These are phyloP conservation scores for Rosellinia necatrix DNA, from an alignment of 2,329 filamentous ascomycete species.

Conservation along the genomic window DNA sequence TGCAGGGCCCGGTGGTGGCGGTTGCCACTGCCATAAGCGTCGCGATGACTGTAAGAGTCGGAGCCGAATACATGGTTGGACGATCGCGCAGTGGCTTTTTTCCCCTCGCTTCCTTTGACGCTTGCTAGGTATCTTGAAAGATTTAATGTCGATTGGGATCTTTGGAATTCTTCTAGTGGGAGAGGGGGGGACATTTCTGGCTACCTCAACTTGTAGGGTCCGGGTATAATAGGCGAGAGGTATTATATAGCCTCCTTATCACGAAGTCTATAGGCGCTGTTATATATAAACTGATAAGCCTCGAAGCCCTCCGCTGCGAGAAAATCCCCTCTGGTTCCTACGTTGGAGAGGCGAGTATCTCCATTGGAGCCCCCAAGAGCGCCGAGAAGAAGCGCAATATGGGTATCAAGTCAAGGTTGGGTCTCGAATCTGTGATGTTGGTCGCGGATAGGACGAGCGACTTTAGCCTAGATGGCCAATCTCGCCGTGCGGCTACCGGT, in stretches of 20 bases:
- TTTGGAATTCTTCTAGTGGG: neutral
- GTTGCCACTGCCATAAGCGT: slow-evolving; percentile 9
- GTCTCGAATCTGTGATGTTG: neutral
- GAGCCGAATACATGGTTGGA: slow-evolving; percentile 4
- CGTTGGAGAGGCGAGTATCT: neutral
- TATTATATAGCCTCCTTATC: no score
- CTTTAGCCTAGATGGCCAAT: slow-evolving; percentile 20
- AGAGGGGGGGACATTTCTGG: neutral
- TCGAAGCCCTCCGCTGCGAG: neutral
- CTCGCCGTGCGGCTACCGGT: slow-evolving; percentile 11
- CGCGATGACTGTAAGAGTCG: neutral
- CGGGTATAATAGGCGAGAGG: neutral
- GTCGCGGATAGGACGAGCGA: neutral
- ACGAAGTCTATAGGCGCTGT: neutral
- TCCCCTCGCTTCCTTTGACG: neutral
- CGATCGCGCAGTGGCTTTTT: neutral
- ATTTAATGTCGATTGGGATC: neutral
- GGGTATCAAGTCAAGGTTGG: neutral
- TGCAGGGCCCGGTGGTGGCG: slow-evolving; percentile 22
- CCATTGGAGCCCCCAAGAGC: neutral
- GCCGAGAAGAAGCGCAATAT: slow-evolving; percentile 18
- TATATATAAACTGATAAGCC: slow-evolving; percentile 1
- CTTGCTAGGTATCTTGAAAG: neutral
- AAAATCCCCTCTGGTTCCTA: neutral
- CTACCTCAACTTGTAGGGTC: neutral